phyloP scores from a whole-genome alignment of 805 yeast species.

The Saturnispora serradocipensis region DNA sequence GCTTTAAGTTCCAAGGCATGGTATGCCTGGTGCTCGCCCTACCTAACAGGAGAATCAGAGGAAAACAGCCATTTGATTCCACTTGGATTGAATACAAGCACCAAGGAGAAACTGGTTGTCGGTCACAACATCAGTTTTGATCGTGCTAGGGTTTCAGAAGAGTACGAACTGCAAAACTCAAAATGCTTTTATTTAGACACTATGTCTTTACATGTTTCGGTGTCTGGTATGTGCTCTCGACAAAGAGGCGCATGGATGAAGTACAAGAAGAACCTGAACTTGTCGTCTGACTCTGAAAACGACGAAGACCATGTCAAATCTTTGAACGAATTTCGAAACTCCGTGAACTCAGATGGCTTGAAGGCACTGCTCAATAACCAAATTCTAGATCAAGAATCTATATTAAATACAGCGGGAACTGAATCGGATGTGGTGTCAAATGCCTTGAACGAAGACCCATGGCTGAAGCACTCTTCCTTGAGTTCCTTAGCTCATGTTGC shows the following conservation, averaged over 20 bases:
- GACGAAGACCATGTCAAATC: constrained; percentile 13
- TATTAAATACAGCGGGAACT: constrained; percentile 17
- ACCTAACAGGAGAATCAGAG: constrained; percentile 46
- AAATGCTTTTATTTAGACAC: constrained; percentile 82
- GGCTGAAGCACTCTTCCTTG: constrained; percentile 70
- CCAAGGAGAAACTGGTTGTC: constrained; percentile 39
- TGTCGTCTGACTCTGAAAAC: constrained; percentile 10
- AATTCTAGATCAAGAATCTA: constrained; percentile 23
- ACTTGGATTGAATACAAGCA: constrained; percentile 36
- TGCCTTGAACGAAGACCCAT: constrained; percentile 56
- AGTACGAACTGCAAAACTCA: constrained; percentile 58
- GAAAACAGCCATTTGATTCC: constrained; percentile 64
- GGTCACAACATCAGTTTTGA: constrained; percentile 93
- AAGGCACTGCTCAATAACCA: constrained; percentile 23
- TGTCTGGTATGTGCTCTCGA: constrained; percentile 85
- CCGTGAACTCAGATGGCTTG: constrained; percentile 19
- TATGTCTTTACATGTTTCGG: constrained; percentile 86
- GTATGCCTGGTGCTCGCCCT: constrained; percentile 95
- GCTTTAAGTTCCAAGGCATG: constrained; percentile 73
- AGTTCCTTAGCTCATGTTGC: constrained; percentile 80
- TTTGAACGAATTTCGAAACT: constrained; percentile 16
- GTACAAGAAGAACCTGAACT: constrained; percentile 35
- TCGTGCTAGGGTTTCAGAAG: constrained; percentile 78
- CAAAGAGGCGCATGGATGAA: constrained; percentile 75
- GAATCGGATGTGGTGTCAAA: constrained; percentile 11